A percentile compares a stretch with the other conserved stretches of the same genome.
These are phyloP conservation scores for Phlebopus sp. DNA, from an alignment of 1,284 basidiomycete species.

Conservation along the genomic window DNA sequence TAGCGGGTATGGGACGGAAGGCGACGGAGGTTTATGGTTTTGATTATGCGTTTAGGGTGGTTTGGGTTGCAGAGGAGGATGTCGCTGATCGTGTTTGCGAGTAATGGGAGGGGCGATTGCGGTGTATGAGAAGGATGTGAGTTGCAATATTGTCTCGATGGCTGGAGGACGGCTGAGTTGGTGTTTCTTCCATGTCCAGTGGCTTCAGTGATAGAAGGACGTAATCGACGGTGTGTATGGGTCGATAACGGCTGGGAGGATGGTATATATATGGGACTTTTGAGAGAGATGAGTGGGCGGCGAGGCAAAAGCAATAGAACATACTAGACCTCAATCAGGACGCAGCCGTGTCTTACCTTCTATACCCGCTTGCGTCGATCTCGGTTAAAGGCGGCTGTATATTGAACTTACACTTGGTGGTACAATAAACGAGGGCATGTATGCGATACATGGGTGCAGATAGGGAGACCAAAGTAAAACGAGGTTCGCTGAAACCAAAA, in stretches of 20 bases:
- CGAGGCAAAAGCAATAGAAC: conserved; percentile 16
- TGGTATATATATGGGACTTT: conserved; percentile 28
- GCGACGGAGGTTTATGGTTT: conserved; percentile 30
- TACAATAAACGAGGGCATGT: conserved; percentile 2
- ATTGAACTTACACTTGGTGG: neutral
- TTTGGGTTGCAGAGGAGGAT: conserved; percentile 35
- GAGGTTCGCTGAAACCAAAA: neutral
- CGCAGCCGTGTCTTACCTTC: too few species aligned
- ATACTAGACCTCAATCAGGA: too few species aligned
- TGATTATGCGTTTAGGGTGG: conserved; percentile 33
- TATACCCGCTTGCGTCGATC: neutral
- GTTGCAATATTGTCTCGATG: too few species aligned
- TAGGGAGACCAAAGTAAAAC: neutral
- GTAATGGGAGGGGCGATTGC: conserved; percentile 31
- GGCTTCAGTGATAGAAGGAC: conserved; percentile 31
- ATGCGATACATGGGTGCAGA: conserved; percentile 6
- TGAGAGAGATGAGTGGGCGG: conserved; percentile 32
- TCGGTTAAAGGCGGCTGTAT: neutral
- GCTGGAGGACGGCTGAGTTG: neutral
- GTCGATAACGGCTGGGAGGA: conserved; percentile 29
- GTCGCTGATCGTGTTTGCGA: conserved; percentile 28
- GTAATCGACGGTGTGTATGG: conserved; percentile 31
- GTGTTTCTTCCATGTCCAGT: conserved; percentile 9
- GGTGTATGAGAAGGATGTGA: conserved; percentile 35
- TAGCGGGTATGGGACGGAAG: conserved; percentile 36